Conservation (phyloP, 345 rosid species). For the Excoecaria cochinchinensis region DNA sequence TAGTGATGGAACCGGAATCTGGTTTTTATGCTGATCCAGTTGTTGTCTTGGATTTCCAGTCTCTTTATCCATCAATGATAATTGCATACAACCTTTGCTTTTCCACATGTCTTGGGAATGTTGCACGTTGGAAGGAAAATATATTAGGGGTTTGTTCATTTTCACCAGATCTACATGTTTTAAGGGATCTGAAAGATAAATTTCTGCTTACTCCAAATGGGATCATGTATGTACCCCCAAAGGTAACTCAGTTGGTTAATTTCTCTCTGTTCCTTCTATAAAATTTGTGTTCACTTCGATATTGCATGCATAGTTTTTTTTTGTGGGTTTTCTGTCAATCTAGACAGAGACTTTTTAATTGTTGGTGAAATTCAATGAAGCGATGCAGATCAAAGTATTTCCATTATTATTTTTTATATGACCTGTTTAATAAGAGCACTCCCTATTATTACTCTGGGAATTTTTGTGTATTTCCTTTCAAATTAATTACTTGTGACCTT, state of each 20-base stretch:
- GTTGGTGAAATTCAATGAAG: constrained; percentile 5
- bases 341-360: too few relatives aligned
- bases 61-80: constrained; percentile 97
- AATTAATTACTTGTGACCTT: neutral
- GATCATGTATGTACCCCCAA: constrained; percentile 70
- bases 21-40: constrained; percentile 92
- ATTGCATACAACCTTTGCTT: constrained; percentile 96
- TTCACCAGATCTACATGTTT: constrained; percentile 55
- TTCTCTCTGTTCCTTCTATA: neutral
- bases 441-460: neutral
- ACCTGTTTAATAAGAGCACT: neutral
- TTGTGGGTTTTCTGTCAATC: neutral
- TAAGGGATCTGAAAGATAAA: constrained; percentile 57
- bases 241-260: constrained; percentile 46
- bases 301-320: neutral
- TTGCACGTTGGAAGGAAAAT: constrained; percentile 59
- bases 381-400: neutral
- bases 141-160: constrained; percentile 76
- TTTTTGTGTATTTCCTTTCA: neutral
- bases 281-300: neutral
- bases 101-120: constrained; percentile 88
- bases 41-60: constrained; percentile 93
- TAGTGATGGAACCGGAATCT: constrained; percentile 98
- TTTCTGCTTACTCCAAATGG: constrained; percentile 73
- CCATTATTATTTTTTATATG: neutral